These are phyloP conservation scores for Plantago ovata DNA, from an alignment of 257 asterid species.

Conservation along the genomic window DNA sequence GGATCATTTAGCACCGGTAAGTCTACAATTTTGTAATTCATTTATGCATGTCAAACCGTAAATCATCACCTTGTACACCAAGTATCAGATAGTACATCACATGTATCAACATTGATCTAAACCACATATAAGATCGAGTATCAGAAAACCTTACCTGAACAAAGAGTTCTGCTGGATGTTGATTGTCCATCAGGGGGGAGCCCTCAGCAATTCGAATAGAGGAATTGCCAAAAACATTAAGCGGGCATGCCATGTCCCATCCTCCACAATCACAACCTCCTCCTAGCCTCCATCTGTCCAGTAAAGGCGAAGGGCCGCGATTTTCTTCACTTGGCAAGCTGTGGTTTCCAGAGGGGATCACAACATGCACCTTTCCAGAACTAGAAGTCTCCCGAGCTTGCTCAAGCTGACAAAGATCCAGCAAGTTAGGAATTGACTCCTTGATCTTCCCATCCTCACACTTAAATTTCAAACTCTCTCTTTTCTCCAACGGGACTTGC, in stretches of 20 bases:
- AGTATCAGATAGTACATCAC: too few relatives aligned
- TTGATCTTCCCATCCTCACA: conserved; percentile 37
- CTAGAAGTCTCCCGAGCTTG: conserved; percentile 19
- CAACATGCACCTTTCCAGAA: conserved; percentile 54
- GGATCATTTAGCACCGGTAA: too few relatives aligned
- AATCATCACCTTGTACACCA: too few relatives aligned
- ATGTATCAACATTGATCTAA: too few relatives aligned
- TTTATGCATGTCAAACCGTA: too few relatives aligned
- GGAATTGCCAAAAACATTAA: conserved; percentile 49
- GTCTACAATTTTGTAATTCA: too few relatives aligned
- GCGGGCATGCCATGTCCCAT: conserved; percentile 97
- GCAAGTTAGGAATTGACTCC: conserved; percentile 32
- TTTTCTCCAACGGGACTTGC: conserved; percentile 66
- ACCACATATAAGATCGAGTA: not conserved
- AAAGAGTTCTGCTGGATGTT: conserved; percentile 50
- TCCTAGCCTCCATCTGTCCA: conserved; percentile 86
- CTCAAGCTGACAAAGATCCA: conserved; percentile 39
- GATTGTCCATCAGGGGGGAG: conserved; percentile 33
- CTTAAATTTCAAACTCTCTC: conserved; percentile 59
- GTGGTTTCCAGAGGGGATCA: conserved; percentile 82
- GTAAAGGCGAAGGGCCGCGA: conserved; percentile 65
- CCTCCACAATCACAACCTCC: conserved; percentile 99
- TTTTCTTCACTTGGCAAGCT: conserved; percentile 58
- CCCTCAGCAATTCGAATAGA: conserved; percentile 33
- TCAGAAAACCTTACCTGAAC: conserved; percentile 51